A percentile compares a stretch with the other conserved stretches of the same genome.
These are phyloP conservation scores for Hanseniaspora pseudoguilliermondii DNA, from an alignment of 805 yeast genomes.

Conservation along the genomic window DNA sequence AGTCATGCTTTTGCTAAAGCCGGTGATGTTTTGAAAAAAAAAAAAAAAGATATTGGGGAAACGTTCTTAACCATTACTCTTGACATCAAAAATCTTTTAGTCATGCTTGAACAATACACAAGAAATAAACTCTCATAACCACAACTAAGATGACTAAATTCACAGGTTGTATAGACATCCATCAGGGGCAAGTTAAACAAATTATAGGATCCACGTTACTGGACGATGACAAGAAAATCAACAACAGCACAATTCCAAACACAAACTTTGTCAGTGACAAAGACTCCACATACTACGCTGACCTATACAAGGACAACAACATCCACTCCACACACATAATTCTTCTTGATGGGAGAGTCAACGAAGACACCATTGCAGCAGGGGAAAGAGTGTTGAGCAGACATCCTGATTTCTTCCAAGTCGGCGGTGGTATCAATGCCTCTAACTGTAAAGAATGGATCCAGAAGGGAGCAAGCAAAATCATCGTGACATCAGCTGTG, in stretches of 20 bases:
- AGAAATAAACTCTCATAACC: background rate
- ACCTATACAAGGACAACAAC: constrained; percentile 45
- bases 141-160: constrained; percentile 57
- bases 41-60: no score
- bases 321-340: constrained; percentile 83
- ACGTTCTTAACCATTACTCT: no score
- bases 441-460: constrained; percentile 71
- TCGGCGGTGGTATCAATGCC: constrained; percentile 85
- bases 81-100: background rate
- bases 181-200: constrained; percentile 89
- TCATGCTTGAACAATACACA: background rate
- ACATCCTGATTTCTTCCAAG: constrained; percentile 66
- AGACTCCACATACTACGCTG: constrained; percentile 64
- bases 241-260: constrained; percentile 37
- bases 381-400: constrained; percentile 61
- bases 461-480: constrained; percentile 65
- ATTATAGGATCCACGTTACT: constrained; percentile 87
- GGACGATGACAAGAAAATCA: constrained; percentile 49
- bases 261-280: constrained; percentile 72
- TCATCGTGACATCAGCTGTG: constrained; percentile 84
- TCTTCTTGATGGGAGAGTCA: constrained; percentile 75
- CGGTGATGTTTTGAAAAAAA: no score
- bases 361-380: constrained; percentile 35
- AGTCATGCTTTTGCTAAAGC: no score
- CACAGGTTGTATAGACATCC: constrained; percentile 92